Base-by-base conservation (phyloP, 192 early-diverging fungal species). In the Umbelopsis vinacea region DNA sequence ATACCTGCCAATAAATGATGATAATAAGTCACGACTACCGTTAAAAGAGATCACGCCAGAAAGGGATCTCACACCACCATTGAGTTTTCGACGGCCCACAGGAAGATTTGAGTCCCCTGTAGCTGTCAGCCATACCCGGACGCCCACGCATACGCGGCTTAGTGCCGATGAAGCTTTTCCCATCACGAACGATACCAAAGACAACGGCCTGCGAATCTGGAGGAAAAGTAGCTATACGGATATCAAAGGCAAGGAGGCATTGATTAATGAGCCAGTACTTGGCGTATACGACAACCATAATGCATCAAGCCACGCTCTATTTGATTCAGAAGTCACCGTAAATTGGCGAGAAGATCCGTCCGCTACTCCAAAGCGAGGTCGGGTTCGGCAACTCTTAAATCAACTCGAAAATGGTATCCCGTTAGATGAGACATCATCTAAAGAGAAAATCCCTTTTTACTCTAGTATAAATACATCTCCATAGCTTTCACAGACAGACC, bases 341-440 rank as follows among this genome's bases (percentile, higher is more conserved):
- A 29, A 63, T 37, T 63, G 57, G 57, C 14, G 33, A 17, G 57
- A 63, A 19, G 29, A 63, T n/a, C 57, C 57, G 5, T 10, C 57
- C 15, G 57, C 57, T 37, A 63, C 57, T 19, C 57, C 57, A 37
- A 29, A 26, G 11, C 57, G 57, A 37, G 57, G 57, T 37, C 57
- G 33, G 12, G 57, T 63, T 37, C 57, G 33, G 17, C 10, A 63
- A 37, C 19, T 63, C 23, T n/a, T 63, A 11, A 37, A 37, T 11
- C 57, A 63, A n/a, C 1, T 63, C 15, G 57, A 63, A 37, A 29
- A 37, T n/a, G 57, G 57, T 7, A 6, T 63, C 26, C 57, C 57
- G 19, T 37, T 63, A 35, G 57, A 63, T 17, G 29, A 35, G 1
- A n/a, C 57, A n/a, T 26, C 14, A 37, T 17, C 12, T 11, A 29